Conservation (phyloP, 2,329 filamentous ascomycete genomes). For the Tympanopsis confertula region DNA sequence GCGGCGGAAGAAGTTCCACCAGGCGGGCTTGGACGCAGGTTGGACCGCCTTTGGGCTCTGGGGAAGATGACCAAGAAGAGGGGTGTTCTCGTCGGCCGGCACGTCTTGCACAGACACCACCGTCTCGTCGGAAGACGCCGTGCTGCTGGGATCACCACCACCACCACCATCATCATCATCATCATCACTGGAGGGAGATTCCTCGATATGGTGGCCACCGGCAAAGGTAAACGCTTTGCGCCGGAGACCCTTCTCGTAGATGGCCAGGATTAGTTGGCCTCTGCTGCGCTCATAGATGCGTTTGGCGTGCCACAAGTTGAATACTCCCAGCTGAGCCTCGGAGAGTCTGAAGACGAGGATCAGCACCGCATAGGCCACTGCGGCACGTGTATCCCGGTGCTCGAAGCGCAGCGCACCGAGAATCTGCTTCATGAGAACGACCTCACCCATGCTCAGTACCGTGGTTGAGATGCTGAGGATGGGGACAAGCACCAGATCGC, state of each 20-base stretch:
- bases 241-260: constrained; percentile 66
- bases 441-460: constrained; percentile 40
- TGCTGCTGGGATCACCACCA: not conserved
- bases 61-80: not conserved
- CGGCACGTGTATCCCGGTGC: constrained; percentile 34
- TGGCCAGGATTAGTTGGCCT: constrained; percentile 76
- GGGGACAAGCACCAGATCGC: constrained; percentile 63
- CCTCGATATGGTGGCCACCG: constrained; percentile 12
- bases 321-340: constrained; percentile 52
- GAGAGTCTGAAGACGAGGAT: constrained; percentile 49
- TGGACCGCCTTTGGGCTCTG: too few species aligned
- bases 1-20: constrained; percentile 10
- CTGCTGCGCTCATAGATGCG: constrained; percentile 73
- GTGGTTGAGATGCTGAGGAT: constrained; percentile 53
- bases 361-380: constrained; percentile 53
- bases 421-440: constrained; percentile 62
- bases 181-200: not conserved
- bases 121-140: not conserved
- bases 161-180: not conserved
- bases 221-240: constrained; percentile 42
- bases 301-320: constrained; percentile 71
- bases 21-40: constrained; percentile 2
- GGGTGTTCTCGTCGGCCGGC: not conserved
- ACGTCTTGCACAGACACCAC: too few species aligned
- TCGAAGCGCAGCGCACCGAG: constrained; percentile 52